Evolutionary conservation across 2,329 filamentous ascomycete genomes (phyloP).

Genomic region (Penicillium hordei): DNA sequence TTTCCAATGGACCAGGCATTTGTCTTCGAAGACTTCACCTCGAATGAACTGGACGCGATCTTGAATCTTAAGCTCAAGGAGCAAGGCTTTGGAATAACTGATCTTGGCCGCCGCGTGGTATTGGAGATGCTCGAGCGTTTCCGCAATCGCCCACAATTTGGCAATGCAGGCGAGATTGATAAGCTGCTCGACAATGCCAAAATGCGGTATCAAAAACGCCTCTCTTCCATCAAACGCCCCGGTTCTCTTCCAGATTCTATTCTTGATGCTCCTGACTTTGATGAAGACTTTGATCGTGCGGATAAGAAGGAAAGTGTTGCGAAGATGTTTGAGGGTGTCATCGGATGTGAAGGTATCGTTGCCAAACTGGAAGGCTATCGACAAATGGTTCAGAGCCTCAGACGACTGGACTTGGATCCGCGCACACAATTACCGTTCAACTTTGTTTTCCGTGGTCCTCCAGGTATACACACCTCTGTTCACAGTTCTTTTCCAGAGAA

Average conservation of each 20-base stretch:
- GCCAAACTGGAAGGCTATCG: constrained; percentile 57
- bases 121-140: constrained; percentile 61
- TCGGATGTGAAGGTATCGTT: constrained; percentile 60
- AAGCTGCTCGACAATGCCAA: constrained; percentile 64
- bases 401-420: constrained; percentile 54
- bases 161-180: constrained; percentile 74
- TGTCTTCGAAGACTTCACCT: constrained; percentile 66
- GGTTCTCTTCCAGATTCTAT: not conserved
- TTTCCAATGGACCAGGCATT: constrained; percentile 67
- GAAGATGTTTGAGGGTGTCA: constrained; percentile 57
- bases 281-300: constrained; percentile 58
- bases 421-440: constrained; percentile 62
- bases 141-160: constrained; percentile 65
- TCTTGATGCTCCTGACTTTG: constrained; percentile 51
- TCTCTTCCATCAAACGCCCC: constrained; percentile 26
- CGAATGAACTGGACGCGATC: constrained; percentile 59
- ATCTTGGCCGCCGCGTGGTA: constrained; percentile 54
- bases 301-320: constrained; percentile 50
- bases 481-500: not conserved
- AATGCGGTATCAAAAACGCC: constrained; percentile 49
- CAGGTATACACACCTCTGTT: constrained; percentile 48
- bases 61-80: constrained; percentile 62
- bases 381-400: constrained; percentile 53
- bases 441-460: constrained; percentile 67
- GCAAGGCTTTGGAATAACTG: constrained; percentile 55